These are phyloP conservation scores for Knoxdaviesia capensis DNA, from an alignment of 2,329 filamentous ascomycete species.

Conservation along the genomic window DNA sequence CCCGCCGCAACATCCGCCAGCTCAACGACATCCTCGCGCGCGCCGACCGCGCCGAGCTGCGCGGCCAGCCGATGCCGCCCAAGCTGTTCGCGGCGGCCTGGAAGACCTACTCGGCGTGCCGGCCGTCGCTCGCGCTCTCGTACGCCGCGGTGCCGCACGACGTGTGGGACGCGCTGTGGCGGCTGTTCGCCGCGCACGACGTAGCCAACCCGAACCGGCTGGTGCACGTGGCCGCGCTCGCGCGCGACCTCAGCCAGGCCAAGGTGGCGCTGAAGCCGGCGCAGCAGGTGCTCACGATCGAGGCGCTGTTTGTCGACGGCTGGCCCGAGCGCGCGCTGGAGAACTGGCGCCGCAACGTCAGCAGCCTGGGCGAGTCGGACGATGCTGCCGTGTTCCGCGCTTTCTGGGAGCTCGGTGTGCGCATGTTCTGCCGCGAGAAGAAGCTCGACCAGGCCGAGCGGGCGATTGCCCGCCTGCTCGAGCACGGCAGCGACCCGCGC, in stretches of 20 bases:
- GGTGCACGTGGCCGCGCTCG: constrained; percentile 38
- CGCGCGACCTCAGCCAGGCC: constrained; percentile 43
- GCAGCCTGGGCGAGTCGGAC: constrained; percentile 24
- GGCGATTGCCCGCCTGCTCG: constrained; percentile 32
- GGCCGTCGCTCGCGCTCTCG: constrained; percentile 19
- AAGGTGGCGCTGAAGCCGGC: constrained; percentile 30
- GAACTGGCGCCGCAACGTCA: constrained; percentile 39
- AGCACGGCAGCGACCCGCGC: constrained; percentile 27
- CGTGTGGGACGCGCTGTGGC: constrained; percentile 48
- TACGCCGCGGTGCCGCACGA: constrained; percentile 36
- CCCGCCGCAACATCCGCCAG: background rate
- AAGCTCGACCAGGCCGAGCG: constrained; percentile 38
- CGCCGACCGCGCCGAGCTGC: constrained; percentile 3
- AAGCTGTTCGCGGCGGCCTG: constrained; percentile 18
- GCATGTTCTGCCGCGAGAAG: constrained; percentile 38
- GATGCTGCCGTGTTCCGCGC: constrained; percentile 22
- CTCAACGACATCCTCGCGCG: constrained; percentile 4
- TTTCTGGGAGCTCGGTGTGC: constrained; percentile 46
- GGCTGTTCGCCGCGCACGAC: constrained; percentile 31
- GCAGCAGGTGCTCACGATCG: constrained; percentile 47
- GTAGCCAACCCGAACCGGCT: constrained; percentile 32
- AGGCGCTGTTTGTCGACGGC: constrained; percentile 45
- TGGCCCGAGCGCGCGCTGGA: constrained; percentile 38
- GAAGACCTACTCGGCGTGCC: constrained; percentile 27
- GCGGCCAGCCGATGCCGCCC: constrained; percentile 5